Conservation (phyloP, 495 filamentous ascomycete species). For the Apodospora peruviana region DNA sequence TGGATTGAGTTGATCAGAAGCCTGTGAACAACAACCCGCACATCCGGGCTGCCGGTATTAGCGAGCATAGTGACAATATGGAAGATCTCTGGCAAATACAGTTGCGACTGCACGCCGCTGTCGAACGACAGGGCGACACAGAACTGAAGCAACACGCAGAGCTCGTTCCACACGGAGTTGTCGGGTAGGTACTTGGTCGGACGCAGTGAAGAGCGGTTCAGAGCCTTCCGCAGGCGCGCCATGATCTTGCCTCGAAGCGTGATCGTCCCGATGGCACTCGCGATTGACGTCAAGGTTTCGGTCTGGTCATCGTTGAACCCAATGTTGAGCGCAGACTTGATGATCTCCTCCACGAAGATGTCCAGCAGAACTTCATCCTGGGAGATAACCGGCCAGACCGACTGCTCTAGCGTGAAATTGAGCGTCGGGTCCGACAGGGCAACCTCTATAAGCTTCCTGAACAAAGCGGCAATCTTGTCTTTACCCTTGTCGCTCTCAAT, state of each 20-base stretch:
- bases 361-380: conserved; percentile 57
- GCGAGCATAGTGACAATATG: conserved; percentile 63
- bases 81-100: conserved; percentile 61
- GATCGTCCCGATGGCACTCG: conserved; percentile 53
- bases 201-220: conserved; percentile 57
- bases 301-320: conserved; percentile 52
- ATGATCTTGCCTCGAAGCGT: conserved; percentile 58
- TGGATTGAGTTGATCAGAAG: conserved; percentile 59
- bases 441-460: conserved; percentile 59
- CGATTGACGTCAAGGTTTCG: conserved; percentile 55
- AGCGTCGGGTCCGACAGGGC: conserved; percentile 50
- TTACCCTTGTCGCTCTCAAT: conserved; percentile 54
- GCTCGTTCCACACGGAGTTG: conserved; percentile 58
- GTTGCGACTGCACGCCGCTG: conserved; percentile 55
- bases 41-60: conserved; percentile 51
- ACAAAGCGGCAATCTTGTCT: conserved; percentile 55
- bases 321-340: conserved; percentile 52
- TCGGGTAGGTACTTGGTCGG: conserved; percentile 56
- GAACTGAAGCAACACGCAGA: conserved; percentile 57
- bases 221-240: conserved; percentile 53
- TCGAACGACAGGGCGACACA: conserved; percentile 61
- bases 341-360: conserved; percentile 57
- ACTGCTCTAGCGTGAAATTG: conserved; percentile 53
- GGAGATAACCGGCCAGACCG: conserved; percentile 55
- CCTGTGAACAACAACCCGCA: conserved; percentile 52